Percentiles rank a stretch among this genome's conserved stretches.
Evolutionary conservation across 2,329 filamentous ascomycete species (phyloP).

Genomic region (Colletotrichum acutatum): DNA sequence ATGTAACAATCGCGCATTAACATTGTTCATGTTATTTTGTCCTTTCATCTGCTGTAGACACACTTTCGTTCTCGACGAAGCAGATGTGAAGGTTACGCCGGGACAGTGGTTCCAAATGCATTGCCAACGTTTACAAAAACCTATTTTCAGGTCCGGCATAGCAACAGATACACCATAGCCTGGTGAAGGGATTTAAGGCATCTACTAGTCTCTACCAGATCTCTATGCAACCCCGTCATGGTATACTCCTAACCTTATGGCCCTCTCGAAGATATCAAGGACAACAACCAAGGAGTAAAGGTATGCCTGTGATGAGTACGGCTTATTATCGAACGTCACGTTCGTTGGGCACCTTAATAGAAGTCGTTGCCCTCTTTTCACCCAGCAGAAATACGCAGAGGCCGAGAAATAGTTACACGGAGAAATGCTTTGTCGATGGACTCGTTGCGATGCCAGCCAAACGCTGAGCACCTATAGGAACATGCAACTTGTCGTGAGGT

Average conservation of each 20-base stretch:
- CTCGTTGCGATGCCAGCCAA: background rate
- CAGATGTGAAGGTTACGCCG: no score
- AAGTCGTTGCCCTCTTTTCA: slow-evolving; percentile 52
- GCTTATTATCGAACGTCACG: slow-evolving; percentile 50
- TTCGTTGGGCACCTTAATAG: slow-evolving; percentile 55
- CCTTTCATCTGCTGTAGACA: no score
- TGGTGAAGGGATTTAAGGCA: no score
- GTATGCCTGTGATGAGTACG: slow-evolving; percentile 50
- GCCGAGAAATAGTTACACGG: slow-evolving; percentile 37
- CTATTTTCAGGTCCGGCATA: no score
- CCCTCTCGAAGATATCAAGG: slow-evolving; percentile 47
- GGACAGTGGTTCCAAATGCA: no score
- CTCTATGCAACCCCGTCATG: no score
- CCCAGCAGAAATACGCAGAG: slow-evolving; percentile 48
- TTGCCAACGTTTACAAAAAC: no score
- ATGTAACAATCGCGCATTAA: background rate
- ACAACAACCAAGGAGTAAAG: slow-evolving; percentile 38
- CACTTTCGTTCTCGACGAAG: no score
- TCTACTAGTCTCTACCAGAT: no score
- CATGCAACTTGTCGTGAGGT: slow-evolving; percentile 3
- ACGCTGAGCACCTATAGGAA: background rate
- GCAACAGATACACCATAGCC: no score
- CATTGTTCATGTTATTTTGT: no score
- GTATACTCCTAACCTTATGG: slow-evolving; percentile 9
- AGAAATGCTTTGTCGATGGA: background rate